Evolutionary conservation across 2,329 filamentous ascomycete species (phyloP).

Genomic region (Fusarium brevicatenulatum): DNA sequence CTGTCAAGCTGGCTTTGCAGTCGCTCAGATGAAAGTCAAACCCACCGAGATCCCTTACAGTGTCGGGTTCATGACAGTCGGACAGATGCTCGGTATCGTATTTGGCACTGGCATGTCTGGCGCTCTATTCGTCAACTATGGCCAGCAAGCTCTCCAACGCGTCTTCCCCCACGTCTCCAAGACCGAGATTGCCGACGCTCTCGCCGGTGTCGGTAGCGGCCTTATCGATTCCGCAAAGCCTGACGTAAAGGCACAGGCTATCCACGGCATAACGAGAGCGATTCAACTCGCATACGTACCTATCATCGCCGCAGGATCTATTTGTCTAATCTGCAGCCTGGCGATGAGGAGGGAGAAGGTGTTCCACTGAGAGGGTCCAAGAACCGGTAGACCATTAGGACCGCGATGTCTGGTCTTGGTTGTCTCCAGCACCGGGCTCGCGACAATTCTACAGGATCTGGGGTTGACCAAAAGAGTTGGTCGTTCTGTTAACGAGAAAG

Average conservation of each 20-base stretch:
- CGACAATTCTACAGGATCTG: no score
- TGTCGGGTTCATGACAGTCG: constrained; percentile 22
- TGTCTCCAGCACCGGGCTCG: no score
- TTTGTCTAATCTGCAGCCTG: constrained; percentile 1
- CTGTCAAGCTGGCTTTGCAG: constrained; percentile 13
- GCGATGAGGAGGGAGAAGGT: constrained; percentile 13
- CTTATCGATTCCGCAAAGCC: constrained; percentile 4
- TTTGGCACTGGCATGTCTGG: constrained; percentile 17
- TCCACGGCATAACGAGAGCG: constrained; percentile 10
- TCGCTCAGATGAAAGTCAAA: constrained; percentile 12
- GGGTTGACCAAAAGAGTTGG: no score
- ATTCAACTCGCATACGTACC: constrained; percentile 17
- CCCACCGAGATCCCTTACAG: constrained; percentile 7
- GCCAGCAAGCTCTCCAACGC: constrained; percentile 1
- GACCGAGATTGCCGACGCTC: constrained; percentile 6
- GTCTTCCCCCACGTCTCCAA: background rate
- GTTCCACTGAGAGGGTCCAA: background rate
- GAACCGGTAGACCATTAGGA: background rate
- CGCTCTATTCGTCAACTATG: constrained; percentile 9
- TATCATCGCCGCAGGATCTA: constrained; percentile 14
- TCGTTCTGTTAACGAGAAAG: no score
- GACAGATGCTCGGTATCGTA: constrained; percentile 16
- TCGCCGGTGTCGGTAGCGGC: constrained; percentile 1
- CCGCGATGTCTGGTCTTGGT: rapidly evolving
- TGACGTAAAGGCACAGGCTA: background rate